Percentiles rank a stretch among this genome's conserved stretches.
These are phyloP conservation scores for Poronia punctata DNA, from an alignment of 495 filamentous ascomycete species.

Conservation along the genomic window DNA sequence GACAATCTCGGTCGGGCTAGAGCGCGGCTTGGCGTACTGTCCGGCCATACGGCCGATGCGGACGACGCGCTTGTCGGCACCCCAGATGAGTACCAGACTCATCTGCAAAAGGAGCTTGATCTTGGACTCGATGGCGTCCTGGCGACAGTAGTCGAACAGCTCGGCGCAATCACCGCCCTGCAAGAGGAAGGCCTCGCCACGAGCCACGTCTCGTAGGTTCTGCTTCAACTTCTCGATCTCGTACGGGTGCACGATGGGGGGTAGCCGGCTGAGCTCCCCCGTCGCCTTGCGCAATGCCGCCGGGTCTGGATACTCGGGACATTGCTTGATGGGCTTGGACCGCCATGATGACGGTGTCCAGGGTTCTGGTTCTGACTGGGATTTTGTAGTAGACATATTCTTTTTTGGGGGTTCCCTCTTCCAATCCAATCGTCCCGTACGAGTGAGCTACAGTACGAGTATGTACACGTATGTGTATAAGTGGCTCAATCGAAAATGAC, in stretches of 20 bases:
- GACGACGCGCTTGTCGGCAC: slow-evolving; percentile 83
- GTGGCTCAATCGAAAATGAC: no score
- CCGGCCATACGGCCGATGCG: slow-evolving; percentile 94
- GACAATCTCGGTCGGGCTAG: slow-evolving; percentile 76
- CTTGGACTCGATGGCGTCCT: slow-evolving; percentile 84
- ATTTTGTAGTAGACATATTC: slow-evolving; percentile 25
- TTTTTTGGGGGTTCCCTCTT: no score
- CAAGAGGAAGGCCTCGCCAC: slow-evolving; percentile 88
- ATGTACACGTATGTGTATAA: no score
- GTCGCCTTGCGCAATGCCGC: slow-evolving; percentile 57
- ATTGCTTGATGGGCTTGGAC: slow-evolving; percentile 86
- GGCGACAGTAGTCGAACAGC: slow-evolving; percentile 92
- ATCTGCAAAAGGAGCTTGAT: slow-evolving; percentile 95
- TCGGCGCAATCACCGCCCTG: slow-evolving; percentile 98
- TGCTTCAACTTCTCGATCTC: slow-evolving; percentile 77
- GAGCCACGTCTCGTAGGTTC: slow-evolving; percentile 73
- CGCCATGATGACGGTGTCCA: slow-evolving; percentile 73
- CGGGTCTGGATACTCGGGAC: slow-evolving; percentile 69
- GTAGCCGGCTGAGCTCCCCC: slow-evolving; percentile 65
- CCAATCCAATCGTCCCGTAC: no score
- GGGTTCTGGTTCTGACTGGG: not conserved
- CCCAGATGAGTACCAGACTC: slow-evolving; percentile 88
- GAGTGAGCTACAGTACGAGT: no score
- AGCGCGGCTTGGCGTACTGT: slow-evolving; percentile 93
- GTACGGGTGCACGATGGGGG: slow-evolving; percentile 81